Evolutionary conservation across 768 basidiomycete genomes (phyloP).

Genomic region (Mycena venus): DNA sequence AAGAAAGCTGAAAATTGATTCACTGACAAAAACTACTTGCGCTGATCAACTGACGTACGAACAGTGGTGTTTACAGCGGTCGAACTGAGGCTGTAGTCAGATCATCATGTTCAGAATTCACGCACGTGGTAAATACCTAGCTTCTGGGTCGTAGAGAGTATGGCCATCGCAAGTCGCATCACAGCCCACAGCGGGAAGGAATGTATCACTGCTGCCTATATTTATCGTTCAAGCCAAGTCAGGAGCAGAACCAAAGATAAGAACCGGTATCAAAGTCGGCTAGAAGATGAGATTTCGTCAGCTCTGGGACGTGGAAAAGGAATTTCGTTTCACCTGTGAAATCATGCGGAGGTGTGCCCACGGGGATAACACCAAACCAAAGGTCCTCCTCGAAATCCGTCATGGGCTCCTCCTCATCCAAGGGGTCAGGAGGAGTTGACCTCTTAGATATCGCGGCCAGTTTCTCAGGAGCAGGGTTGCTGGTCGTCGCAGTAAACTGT

Average conservation of each 20-base stretch:
- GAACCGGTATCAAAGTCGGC: constrained; percentile 66
- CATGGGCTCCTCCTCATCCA: no score
- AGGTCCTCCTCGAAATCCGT: constrained; percentile 26
- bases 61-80: constrained; percentile 45
- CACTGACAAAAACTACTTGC: background rate
- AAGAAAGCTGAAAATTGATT: constrained; percentile 47
- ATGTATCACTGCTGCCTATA: constrained; percentile 62
- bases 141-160: constrained; percentile 49
- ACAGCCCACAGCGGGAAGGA: constrained; percentile 58
- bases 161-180: constrained; percentile 53
- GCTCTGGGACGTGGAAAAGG: background rate
- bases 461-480: constrained; percentile 23
- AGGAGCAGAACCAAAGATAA: background rate
- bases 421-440: constrained; percentile 11
- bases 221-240: background rate
- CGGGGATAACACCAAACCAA: constrained; percentile 35
- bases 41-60: background rate
- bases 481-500: constrained; percentile 8
- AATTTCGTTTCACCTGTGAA: constrained; percentile 53
- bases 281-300: constrained; percentile 29
- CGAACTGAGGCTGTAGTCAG: constrained; percentile 38
- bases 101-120: background rate
- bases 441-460: constrained; percentile 10
- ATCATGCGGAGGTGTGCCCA: constrained; percentile 61
- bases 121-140: constrained; percentile 28